Percentiles rank a stretch among this genome's conserved stretches.
These are phyloP conservation scores for Betula pendula DNA, from an alignment of 306 rosid genomes.

Conservation along the genomic window DNA sequence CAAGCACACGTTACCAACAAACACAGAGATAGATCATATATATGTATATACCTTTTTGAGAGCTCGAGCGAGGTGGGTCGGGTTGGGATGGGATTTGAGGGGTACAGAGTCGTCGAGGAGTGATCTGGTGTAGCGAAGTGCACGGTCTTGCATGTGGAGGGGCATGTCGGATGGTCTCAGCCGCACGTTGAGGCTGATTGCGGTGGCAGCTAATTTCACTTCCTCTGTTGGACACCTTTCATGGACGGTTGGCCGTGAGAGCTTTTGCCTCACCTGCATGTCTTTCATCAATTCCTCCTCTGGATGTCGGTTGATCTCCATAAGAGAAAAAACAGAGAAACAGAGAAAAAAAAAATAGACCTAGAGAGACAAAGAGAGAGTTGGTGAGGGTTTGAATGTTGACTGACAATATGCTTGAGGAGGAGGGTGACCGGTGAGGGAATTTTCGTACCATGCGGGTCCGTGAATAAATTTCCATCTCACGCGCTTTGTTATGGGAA, in stretches of 20 bases:
- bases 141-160: conserved; percentile 57
- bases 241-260: neutral
- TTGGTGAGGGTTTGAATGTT: conserved; percentile 1
- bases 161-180: conserved; percentile 72
- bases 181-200: conserved; percentile 53
- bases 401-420: neutral
- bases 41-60: conserved; percentile 47
- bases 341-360: neutral
- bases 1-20: neutral
- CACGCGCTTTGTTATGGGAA: neutral
- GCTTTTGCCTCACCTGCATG: conserved; percentile 17
- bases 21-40: neutral
- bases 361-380: neutral
- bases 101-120: conserved; percentile 22
- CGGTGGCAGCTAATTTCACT: conserved; percentile 48
- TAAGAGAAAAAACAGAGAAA: neutral
- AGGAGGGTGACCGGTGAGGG: neutral
- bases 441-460: neutral
- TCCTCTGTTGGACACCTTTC: conserved; percentile 18
- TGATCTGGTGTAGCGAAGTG: conserved; percentile 47
- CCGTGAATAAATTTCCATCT: neutral
- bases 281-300: conserved; percentile 15
- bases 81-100: conserved; percentile 37
- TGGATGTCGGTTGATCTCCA: conserved; percentile 22
- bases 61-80: conserved; percentile 58